Conservation (phyloP, 768 basidiomycete species). For the Termitomyces bulborhizus region DNA sequence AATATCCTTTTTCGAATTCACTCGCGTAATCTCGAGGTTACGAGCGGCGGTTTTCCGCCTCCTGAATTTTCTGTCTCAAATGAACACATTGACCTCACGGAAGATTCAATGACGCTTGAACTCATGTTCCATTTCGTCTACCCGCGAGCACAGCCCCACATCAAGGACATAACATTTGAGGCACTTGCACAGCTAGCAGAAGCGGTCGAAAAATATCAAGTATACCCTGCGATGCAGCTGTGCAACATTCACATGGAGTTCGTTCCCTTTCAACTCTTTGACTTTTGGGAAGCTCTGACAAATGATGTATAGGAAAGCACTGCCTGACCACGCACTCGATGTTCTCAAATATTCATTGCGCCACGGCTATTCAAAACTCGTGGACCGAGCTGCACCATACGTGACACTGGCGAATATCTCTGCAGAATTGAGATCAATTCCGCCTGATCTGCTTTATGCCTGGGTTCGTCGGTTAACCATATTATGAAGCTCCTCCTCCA, state of each 20-base stretch:
- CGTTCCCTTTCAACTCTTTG: not conserved
- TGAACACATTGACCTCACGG: slow-evolving; percentile 10
- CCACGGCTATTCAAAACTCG: slow-evolving; percentile 10
- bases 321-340: slow-evolving; percentile 9
- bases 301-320: slow-evolving; percentile 3
- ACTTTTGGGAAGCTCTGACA: not conserved
- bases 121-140: slow-evolving; percentile 16
- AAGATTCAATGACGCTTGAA: slow-evolving; percentile 12
- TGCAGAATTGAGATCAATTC: not conserved
- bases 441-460: slow-evolving; percentile 5
- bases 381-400: slow-evolving; percentile 11
- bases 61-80: not conserved
- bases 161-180: slow-evolving; percentile 7
- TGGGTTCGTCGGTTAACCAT: slow-evolving; percentile 4
- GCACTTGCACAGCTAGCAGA: slow-evolving; percentile 9
- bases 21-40: slow-evolving; percentile 11
- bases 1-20: slow-evolving; percentile 12
- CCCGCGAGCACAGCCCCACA: slow-evolving; percentile 9
- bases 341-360: slow-evolving; percentile 14
- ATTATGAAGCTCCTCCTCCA: not conserved
- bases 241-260: slow-evolving; percentile 16
- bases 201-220: slow-evolving; percentile 16
- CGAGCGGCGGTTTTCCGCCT: slow-evolving; percentile 10
- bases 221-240: slow-evolving; percentile 16
- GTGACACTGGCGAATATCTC: slow-evolving; percentile 7